These are phyloP conservation scores for Lachnellula hyalina DNA, from an alignment of 2,329 filamentous ascomycete species.

Conservation along the genomic window DNA sequence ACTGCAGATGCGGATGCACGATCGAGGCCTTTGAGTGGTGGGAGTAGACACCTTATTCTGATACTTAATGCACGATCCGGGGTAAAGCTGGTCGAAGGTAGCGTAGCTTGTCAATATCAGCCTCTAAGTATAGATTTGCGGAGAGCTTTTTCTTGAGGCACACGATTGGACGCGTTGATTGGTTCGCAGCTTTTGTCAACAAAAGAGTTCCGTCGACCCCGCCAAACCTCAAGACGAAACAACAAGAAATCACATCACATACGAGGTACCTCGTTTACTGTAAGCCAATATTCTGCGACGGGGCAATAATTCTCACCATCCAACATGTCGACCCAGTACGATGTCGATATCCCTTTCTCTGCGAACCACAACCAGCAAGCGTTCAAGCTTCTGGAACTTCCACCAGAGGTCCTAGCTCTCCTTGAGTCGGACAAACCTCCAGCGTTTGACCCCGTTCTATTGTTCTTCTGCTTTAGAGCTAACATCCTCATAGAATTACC, in stretches of 20 bases:
- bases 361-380: constrained; percentile 44
- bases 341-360: constrained; percentile 44
- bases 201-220: constrained; percentile 12
- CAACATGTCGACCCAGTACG: constrained; percentile 29
- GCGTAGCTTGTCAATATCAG: background rate
- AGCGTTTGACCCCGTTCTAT: constrained; percentile 36
- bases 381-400: constrained; percentile 59
- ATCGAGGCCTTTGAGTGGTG: constrained; percentile 1
- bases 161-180: constrained; percentile 24
- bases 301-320: background rate
- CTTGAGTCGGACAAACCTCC: constrained; percentile 51
- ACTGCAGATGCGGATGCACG: constrained; percentile 11
- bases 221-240: constrained; percentile 16
- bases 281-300: too few relatives aligned
- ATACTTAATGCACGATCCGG: background rate
- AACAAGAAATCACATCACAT: background rate
- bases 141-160: background rate
- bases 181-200: constrained; percentile 17
- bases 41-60: background rate
- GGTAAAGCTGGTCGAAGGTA: background rate
- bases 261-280: background rate
- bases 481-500: constrained; percentile 7
- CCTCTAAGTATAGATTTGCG: background rate
- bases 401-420: constrained; percentile 50
- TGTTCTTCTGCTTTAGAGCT: background rate